These are phyloP conservation scores for Diaporthe destruens DNA, from an alignment of 2,329 filamentous ascomycete genomes.

Conservation along the genomic window DNA sequence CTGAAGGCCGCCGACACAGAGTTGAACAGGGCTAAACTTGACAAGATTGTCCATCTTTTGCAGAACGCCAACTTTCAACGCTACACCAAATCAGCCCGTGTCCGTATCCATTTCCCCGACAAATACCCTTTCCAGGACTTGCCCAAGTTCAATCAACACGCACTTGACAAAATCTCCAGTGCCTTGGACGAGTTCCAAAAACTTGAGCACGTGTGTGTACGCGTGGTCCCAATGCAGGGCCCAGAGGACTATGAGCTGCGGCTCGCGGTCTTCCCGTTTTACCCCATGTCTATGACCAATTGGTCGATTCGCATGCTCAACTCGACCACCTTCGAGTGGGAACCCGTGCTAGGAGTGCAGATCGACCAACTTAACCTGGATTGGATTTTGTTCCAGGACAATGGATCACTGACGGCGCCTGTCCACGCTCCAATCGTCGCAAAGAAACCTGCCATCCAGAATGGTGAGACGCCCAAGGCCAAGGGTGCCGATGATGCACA, in stretches of 20 bases:
- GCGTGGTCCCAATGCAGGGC: conserved; percentile 35
- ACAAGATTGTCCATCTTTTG: conserved; percentile 18
- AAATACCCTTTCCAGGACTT: conserved; percentile 36
- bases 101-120: conserved; percentile 41
- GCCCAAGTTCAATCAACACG: conserved; percentile 36
- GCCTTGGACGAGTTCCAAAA: conserved; percentile 32
- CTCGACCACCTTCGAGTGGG: conserved; percentile 24
- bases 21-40: conserved; percentile 11
- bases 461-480: neutral
- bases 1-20: conserved; percentile 35
- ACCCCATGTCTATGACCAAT: conserved; percentile 37
- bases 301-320: conserved; percentile 39
- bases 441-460: neutral
- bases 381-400: conserved; percentile 17
- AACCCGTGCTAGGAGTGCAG: neutral
- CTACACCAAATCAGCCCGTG: conserved; percentile 30
- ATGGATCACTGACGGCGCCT: conserved; percentile 17
- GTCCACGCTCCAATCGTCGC: neutral
- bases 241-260: conserved; percentile 38
- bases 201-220: conserved; percentile 23
- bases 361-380: conserved; percentile 32
- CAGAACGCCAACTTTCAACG: conserved; percentile 35
- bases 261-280: conserved; percentile 39
- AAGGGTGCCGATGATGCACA: neutral
- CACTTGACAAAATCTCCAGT: conserved; percentile 33